phyloP scores from a whole-genome alignment of 1,284 basidiomycete genomes.

The Trametes sp. region DNA sequence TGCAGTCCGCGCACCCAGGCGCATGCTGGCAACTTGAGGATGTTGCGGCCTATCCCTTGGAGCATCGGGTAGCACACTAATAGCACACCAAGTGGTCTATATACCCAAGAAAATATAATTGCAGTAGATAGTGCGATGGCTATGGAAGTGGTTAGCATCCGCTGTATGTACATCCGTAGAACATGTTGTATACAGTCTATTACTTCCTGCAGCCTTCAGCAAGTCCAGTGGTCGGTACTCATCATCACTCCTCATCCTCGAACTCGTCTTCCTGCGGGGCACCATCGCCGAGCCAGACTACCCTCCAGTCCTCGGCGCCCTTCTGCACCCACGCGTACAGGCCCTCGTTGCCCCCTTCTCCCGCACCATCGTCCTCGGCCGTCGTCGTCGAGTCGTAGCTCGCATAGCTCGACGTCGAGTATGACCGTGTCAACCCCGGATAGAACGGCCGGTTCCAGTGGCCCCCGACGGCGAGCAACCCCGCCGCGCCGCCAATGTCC shows the following conservation, averaged over 20 bases:
- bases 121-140: not conserved
- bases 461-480: slow-evolving; percentile 69
- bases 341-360: slow-evolving; percentile 58
- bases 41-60: too few relatives aligned
- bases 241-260: slow-evolving; percentile 18
- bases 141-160: not conserved
- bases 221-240: not conserved
- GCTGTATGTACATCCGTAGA: not conserved
- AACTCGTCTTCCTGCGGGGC: slow-evolving; percentile 43
- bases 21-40: too few relatives aligned
- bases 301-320: slow-evolving; percentile 73
- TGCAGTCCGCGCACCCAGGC: too few relatives aligned
- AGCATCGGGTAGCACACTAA: too few relatives aligned
- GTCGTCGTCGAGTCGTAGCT: slow-evolving; percentile 53
- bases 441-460: slow-evolving; percentile 68
- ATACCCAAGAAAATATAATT: not conserved
- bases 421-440: slow-evolving; percentile 48
- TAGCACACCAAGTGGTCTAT: not conserved
- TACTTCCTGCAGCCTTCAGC: not conserved
- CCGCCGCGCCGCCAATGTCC: slow-evolving; percentile 70
- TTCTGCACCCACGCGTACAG: slow-evolving; percentile 78
- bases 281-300: slow-evolving; percentile 79
- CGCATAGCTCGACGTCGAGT: slow-evolving; percentile 51
- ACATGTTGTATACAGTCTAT: not conserved
- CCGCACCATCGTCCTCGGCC: slow-evolving; percentile 49